A percentile compares a stretch with the other conserved stretches of the same genome.
phyloP scores from a whole-genome alignment of 2,329 filamentous ascomycete genomes.

The Aquanectria penicillioides region DNA sequence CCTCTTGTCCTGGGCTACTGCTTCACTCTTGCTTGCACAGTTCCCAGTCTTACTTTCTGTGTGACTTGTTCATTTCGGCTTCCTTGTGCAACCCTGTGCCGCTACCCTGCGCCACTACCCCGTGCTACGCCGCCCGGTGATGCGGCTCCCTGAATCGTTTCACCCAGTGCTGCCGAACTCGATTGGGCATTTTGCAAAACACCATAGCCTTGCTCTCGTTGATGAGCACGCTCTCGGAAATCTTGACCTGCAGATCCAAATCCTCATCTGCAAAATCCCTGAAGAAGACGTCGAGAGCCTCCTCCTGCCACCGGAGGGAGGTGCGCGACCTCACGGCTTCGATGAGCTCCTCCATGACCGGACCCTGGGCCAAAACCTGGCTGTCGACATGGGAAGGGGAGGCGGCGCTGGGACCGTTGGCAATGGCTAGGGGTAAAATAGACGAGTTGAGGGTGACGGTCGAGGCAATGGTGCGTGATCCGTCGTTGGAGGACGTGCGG shows the following conservation, averaged over 20 bases:
- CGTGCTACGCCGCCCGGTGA: slow-evolving; percentile 5
- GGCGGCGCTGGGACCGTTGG: slow-evolving; percentile 27
- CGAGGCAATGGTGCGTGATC: slow-evolving; percentile 39
- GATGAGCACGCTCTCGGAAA: slow-evolving; percentile 67
- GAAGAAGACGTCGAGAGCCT: slow-evolving; percentile 69
- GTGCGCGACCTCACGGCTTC: slow-evolving; percentile 53
- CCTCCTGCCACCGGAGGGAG: slow-evolving; percentile 63
- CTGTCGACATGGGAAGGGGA: slow-evolving; percentile 36
- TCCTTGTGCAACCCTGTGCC: too few species aligned
- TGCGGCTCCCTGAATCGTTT: slow-evolving; percentile 57
- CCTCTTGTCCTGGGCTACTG: too few species aligned
- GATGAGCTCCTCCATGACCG: slow-evolving; percentile 51
- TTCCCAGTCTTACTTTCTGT: too few species aligned
- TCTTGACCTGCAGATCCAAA: slow-evolving; percentile 67
- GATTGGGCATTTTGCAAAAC: slow-evolving; percentile 68
- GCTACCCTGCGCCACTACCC: not conserved
- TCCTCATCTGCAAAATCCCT: slow-evolving; percentile 67
- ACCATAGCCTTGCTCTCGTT: slow-evolving; percentile 70
- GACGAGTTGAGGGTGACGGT: slow-evolving; percentile 44
- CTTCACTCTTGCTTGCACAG: too few species aligned
- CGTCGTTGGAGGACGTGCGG: slow-evolving; percentile 43
- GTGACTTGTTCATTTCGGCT: not conserved
- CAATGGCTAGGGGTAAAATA: slow-evolving; percentile 31
- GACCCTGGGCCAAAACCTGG: slow-evolving; percentile 28
- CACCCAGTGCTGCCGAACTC: slow-evolving; percentile 66